Conservation (phyloP, 2,329 filamentous ascomycete genomes). For the Pleomassaria siparia region DNA sequence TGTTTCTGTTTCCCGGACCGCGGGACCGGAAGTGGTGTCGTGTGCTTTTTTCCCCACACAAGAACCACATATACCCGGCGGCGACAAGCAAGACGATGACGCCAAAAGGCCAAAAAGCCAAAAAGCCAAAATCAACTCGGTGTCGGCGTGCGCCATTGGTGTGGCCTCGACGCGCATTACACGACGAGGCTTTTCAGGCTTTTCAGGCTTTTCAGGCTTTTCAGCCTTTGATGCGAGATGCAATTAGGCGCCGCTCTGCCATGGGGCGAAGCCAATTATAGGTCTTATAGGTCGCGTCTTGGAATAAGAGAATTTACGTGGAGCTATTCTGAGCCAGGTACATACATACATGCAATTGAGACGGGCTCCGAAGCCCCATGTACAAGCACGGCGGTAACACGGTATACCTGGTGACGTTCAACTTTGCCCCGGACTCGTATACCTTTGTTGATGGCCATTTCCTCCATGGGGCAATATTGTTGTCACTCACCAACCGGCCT, state of each 20-base stretch:
- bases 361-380: slow-evolving; percentile 5
- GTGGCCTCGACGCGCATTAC: too few species aligned
- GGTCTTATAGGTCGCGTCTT: too few species aligned
- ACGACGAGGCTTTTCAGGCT: too few species aligned
- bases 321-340: background rate
- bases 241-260: slow-evolving; percentile 3
- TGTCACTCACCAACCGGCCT: background rate
- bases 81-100: slow-evolving; percentile 10
- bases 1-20: slow-evolving; percentile 26
- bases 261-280: too few species aligned
- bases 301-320: slow-evolving; percentile 7
- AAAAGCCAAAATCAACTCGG: too few species aligned
- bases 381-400: slow-evolving; percentile 13
- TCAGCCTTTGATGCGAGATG: background rate
- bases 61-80: slow-evolving; percentile 27
- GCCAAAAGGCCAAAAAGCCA: too few species aligned
- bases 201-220: background rate
- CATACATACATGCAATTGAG: background rate
- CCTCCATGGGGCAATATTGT: background rate
- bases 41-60: slow-evolving; percentile 20
- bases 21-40: slow-evolving; percentile 22
- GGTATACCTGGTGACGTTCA: slow-evolving; percentile 18
- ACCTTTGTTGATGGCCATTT: background rate
- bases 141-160: too few species aligned
- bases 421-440: slow-evolving; percentile 21